Base-by-base conservation (phyloP, 2,329 filamentous ascomycete genomes). In the Aspergillus flavus region DNA sequence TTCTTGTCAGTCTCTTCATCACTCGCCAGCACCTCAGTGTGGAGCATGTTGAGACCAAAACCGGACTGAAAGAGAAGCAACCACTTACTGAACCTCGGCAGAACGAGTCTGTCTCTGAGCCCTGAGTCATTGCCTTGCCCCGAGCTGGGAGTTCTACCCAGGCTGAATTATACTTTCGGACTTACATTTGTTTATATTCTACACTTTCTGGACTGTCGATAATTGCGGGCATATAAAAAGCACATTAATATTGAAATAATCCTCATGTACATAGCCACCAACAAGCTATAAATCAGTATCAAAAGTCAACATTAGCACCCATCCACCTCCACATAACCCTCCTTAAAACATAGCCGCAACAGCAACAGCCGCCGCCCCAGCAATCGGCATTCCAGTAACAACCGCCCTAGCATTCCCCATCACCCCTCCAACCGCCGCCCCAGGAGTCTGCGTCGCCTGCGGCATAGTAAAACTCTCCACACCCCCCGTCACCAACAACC, bases 1-100 rank as follows among this genome's bases (percentile, higher is more conserved):
- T 76, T 26, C 4, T 77, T 11, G 75, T 78, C 0, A 76, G 78
- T 30, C 45, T 62, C 3, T 76, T 78, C 48, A 71, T 78, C 41
- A 64, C 57, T 4, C 60, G 63, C 34, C 59, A 64, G 61, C 64
- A 65, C 48, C 58, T 70, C 21, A 69, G 68, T 32, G 53, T 62
- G 45, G 68, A 69, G 23, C 67, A 70, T 58, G 64, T 68, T 2
- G 68, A 70, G 59, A 69, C 64, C 2, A 69, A 67, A 21, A 70
- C 68, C 0, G 68, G 68, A 4, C 43, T 70, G 14, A 66, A 53
- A 48, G 68, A 70, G 65, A 69, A 69, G 58, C 19, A 54, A 7
- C 52, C 52, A 3, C 32, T 23, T 36, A 21, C 52, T 12, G 26
- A 11, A 30, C 6, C 46, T 3, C 46, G 7, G 14, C 23, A 30